A percentile compares a stretch with the other conserved stretches of the same genome.
phyloP scores from a whole-genome alignment of 1,139 yeast genomes.

The Nakaseomyces kungkrabaensis region DNA sequence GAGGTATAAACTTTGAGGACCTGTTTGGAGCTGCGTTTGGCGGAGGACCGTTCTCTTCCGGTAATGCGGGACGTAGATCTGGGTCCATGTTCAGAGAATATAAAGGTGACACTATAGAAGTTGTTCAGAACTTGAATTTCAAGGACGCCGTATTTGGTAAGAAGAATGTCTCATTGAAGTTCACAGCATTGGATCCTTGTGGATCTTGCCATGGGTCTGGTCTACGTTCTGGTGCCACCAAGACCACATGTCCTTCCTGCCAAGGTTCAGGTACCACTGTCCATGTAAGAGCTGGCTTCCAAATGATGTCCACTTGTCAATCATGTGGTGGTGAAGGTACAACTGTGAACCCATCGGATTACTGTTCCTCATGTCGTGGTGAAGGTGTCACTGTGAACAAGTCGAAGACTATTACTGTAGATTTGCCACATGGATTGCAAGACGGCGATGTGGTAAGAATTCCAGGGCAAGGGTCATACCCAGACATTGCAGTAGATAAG shows the following conservation, averaged over 20 bases:
- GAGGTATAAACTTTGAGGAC: slow-evolving; percentile 69
- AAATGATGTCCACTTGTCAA: slow-evolving; percentile 89
- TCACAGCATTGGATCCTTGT: slow-evolving; percentile 71
- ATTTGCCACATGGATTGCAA: slow-evolving; percentile 78
- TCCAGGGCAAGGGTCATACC: slow-evolving; percentile 87
- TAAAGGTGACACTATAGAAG: slow-evolving; percentile 85
- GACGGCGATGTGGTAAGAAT: slow-evolving; percentile 83
- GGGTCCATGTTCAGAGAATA: slow-evolving; percentile 49
- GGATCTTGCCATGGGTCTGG: slow-evolving; percentile 78
- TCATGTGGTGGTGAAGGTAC: slow-evolving; percentile 88
- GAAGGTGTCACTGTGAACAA: slow-evolving; percentile 65
- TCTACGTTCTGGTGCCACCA: slow-evolving; percentile 63
- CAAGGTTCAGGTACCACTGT: slow-evolving; percentile 91
- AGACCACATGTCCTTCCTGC: slow-evolving; percentile 75
- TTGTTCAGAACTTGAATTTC: slow-evolving; percentile 61
- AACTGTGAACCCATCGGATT: slow-evolving; percentile 53
- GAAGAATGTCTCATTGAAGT: slow-evolving; percentile 53
- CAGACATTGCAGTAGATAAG: slow-evolving; percentile 57
- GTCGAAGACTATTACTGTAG: slow-evolving; percentile 61
- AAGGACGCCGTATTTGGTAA: slow-evolving; percentile 83
- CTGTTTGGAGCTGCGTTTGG: slow-evolving; percentile 73
- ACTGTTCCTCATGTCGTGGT: slow-evolving; percentile 77
- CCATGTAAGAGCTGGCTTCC: slow-evolving; percentile 90
- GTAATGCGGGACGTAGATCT: slow-evolving; percentile 31
- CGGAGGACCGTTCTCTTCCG: slow-evolving; percentile 12